Evolutionary conservation across 139 green algal species (phyloP).

Genomic region (Nannochloris sp.): DNA sequence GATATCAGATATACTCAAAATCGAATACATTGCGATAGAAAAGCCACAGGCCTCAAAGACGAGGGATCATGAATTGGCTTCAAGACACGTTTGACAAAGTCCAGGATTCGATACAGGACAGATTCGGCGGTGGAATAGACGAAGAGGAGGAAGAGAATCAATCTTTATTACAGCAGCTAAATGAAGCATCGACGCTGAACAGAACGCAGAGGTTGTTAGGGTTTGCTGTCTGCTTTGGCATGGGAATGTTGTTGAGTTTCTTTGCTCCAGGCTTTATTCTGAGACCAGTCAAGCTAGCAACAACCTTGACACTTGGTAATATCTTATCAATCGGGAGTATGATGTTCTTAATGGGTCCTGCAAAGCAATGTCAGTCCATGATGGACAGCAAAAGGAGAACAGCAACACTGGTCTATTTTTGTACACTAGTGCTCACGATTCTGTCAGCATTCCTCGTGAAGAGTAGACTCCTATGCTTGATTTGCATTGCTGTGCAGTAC

Average conservation of each 20-base stretch:
- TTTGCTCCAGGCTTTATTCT: conserved; percentile 49
- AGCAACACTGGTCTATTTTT: conserved; percentile 52
- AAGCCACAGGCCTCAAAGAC: too few species aligned
- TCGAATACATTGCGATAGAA: too few species aligned
- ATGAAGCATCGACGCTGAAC: conserved; percentile 47
- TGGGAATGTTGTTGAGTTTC: conserved; percentile 49
- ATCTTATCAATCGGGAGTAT: conserved; percentile 27
- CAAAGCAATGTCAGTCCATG: conserved; percentile 58
- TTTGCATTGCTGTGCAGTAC: conserved; percentile 32
- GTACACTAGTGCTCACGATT: conserved; percentile 39
- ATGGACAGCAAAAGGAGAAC: conserved; percentile 43
- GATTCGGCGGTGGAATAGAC: conserved; percentile 24
- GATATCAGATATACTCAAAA: too few species aligned
- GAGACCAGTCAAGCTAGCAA: conserved; percentile 37
- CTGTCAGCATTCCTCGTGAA: conserved; percentile 23
- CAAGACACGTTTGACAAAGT: conserved; percentile 21
- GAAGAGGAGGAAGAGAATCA: conserved; percentile 20
- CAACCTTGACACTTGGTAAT: conserved; percentile 17
- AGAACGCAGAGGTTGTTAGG: conserved; percentile 22
- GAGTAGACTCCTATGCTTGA: conserved; percentile 26
- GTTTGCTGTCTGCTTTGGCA: conserved; percentile 29
- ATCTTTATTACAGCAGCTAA: conserved; percentile 42
- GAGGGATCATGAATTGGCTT: conserved; percentile 9
- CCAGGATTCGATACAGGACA: conserved; percentile 1
- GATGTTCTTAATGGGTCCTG: conserved; percentile 46